Base-by-base conservation (phyloP, 345 rosid genomes). In the Toxicodendron radicans region DNA sequence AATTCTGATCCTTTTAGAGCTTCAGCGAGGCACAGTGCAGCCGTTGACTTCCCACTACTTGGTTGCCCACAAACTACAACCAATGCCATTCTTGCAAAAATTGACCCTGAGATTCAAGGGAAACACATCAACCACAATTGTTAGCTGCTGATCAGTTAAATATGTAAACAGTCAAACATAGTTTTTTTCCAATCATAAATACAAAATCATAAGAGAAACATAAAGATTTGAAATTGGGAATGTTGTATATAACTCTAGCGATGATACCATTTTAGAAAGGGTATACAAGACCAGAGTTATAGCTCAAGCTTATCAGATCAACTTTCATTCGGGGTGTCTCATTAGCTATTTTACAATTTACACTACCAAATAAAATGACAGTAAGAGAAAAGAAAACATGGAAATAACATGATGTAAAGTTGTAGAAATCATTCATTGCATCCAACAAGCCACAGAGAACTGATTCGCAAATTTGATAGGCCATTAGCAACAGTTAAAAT, bases 41-140 rank as follows among this genome's bases (percentile, higher is more conserved):
- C 97, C 3, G 68, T 79, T 0, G 98, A 96, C 77, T 96, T 96
- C 54, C 97, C 98, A 59, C 99, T 92, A 79, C 99, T 88, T 20
- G 97, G 98, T 79, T 96, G 97, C 76, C 99, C 97, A 77, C 95
- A 93, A 48, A 90, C 86, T 73, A 95, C 97, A 80, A 91, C 92
- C 83, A 95, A 81, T 12, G 97, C 99, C 98, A 95, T 95, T 67
- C 33, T 64, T 41, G 20, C 12, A 58, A 27, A 38, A 53, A 32
- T 24, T 30, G 30, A 10, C 46, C 41, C 67, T 46, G 67, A 43
- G 35, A 35, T 35, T 33, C 33, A 52, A 23, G 32, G 7, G 23
- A 16, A 16, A 52, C 8, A 10, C 32, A 38, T 8, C n/a, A 41
- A 11, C 43, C 32, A 51, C 5, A 1, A 72, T 21, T 43, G 10